Percentiles rank a stretch among this genome's conserved stretches.
These are phyloP conservation scores for Trypanosoma conorhini DNA, from an alignment of 208 protist species.

Conservation along the genomic window DNA sequence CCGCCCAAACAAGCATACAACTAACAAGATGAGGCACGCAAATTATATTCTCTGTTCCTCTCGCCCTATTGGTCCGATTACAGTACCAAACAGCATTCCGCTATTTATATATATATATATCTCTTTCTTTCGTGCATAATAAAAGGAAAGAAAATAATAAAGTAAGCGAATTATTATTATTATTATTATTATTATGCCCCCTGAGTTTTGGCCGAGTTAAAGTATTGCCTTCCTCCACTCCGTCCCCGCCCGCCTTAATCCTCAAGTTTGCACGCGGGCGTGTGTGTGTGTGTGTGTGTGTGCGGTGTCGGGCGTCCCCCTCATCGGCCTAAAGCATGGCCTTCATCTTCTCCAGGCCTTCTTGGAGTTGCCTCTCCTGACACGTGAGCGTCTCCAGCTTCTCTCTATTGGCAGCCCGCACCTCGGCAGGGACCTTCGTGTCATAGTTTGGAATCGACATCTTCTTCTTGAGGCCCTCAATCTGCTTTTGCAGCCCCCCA, in stretches of 20 bases:
- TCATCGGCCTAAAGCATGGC: slow-evolving; percentile 23
- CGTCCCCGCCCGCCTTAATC: no score
- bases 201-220: background rate
- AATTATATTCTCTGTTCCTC: background rate
- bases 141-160: background rate
- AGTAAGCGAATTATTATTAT: background rate
- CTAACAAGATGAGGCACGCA: background rate
- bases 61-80: background rate
- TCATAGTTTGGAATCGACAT: slow-evolving; percentile 91
- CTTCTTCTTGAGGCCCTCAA: slow-evolving; percentile 85
- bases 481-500: slow-evolving; percentile 72
- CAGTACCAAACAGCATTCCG: background rate
- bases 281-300: background rate
- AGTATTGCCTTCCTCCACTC: background rate
- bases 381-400: slow-evolving; percentile 73
- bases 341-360: slow-evolving; percentile 84
- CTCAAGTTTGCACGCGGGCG: no score
- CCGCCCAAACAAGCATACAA: background rate
- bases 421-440: slow-evolving; percentile 85
- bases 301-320: background rate
- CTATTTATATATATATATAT: slow-evolving; percentile 4
- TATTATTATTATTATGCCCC: background rate
- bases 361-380: slow-evolving; percentile 63
- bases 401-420: slow-evolving; percentile 78
- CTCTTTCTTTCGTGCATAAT: background rate